These are phyloP conservation scores for Phaseolus coccineus DNA, from an alignment of 331 rosid genomes.

Conservation along the genomic window DNA sequence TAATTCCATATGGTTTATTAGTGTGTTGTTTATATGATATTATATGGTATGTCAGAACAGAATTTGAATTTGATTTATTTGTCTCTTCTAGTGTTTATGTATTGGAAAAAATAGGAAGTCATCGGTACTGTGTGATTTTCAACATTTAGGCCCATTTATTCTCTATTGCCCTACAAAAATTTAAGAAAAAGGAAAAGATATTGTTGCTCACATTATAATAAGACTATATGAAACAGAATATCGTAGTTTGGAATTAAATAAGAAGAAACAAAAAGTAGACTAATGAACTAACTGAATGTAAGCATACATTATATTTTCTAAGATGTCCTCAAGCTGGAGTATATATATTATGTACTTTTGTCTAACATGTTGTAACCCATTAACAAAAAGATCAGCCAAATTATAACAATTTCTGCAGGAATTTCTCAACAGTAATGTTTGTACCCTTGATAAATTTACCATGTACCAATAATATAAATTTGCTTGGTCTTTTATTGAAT, in stretches of 20 bases:
- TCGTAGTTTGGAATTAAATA: not conserved
- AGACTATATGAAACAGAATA: too few species aligned
- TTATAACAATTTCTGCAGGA: too few species aligned
- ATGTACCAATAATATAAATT: too few species aligned
- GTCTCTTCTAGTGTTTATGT: not conserved
- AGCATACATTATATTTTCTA: not conserved
- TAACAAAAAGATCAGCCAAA: too few species aligned
- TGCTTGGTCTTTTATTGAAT: too few species aligned
- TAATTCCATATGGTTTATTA: not conserved
- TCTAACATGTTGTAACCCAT: too few species aligned
- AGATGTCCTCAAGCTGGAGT: not conserved
- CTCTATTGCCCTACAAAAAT: not conserved
- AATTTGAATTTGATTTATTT: not conserved
- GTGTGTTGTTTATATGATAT: not conserved
- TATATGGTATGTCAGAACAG: not conserved
- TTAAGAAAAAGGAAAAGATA: not conserved
- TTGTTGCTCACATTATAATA: not conserved
- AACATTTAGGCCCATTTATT: not conserved
- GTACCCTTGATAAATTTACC: too few species aligned
- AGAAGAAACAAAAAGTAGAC: not conserved
- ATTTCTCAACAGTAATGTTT: too few species aligned
- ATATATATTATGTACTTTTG: too few species aligned
- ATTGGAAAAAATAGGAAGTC: not conserved
- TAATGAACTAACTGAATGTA: not conserved
- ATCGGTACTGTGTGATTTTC: not conserved